Evolutionary conservation across 768 basidiomycete genomes (phyloP).

Genomic region (Tylopilus felleus): DNA sequence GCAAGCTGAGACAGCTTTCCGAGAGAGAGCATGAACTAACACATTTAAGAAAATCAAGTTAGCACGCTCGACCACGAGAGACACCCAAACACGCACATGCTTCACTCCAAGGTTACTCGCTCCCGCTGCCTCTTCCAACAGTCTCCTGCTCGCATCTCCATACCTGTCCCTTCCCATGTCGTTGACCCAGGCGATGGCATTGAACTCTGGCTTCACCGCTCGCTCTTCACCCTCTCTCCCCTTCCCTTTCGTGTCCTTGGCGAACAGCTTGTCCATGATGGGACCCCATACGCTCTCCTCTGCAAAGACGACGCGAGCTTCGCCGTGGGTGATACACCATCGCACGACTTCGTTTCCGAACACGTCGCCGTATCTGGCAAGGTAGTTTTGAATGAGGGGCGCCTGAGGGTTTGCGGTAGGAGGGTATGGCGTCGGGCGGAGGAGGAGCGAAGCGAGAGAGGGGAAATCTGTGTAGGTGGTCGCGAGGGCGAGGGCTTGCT

Average conservation of each 20-base stretch:
- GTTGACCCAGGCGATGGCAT: conserved; percentile 80
- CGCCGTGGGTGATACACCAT: conserved; percentile 91
- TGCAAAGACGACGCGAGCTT: conserved; percentile 77
- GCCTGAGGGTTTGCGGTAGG: conserved; percentile 64
- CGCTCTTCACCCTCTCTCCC: conserved; percentile 32
- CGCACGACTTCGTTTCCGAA: conserved; percentile 89
- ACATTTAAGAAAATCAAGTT: conserved; percentile 1
- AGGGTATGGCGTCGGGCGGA: conserved; percentile 60
- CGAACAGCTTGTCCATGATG: conserved; percentile 73
- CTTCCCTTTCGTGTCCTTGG: conserved; percentile 23
- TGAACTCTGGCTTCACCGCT: conserved; percentile 43
- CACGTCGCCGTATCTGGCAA: conserved; percentile 72
- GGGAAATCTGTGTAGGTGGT: conserved; percentile 85
- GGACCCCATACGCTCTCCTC: conserved; percentile 60
- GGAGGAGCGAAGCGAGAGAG: conserved; percentile 81
- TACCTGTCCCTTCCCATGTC: conserved; percentile 70
- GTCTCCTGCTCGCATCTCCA: conserved; percentile 57
- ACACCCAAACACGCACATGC: conserved; percentile 54
- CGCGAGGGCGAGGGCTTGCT: conserved; percentile 76
- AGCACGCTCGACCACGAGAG: not conserved
- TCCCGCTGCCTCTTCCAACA: conserved; percentile 58
- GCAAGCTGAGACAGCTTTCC: conserved; percentile 85
- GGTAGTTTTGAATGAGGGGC: conserved; percentile 62
- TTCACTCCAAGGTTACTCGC: conserved; percentile 63
- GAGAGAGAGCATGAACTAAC: conserved; percentile 84